Percentiles rank a stretch among this genome's conserved stretches.
Conservation (phyloP, 768 basidiomycete genomes). For the Boletus coccyginus region DNA sequence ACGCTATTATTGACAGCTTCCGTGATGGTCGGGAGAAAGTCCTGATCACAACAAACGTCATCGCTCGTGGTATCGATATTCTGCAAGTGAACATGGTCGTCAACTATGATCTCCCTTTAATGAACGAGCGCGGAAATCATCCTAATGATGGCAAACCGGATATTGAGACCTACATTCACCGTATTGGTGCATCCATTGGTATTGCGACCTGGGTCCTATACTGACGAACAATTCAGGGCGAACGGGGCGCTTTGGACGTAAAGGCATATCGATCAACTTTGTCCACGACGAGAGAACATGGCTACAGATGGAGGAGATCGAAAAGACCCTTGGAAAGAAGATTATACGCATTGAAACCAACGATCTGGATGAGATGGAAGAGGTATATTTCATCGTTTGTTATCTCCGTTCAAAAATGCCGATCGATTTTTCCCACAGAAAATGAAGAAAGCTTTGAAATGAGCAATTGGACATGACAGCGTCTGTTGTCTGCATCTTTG, state of each 20-base stretch:
- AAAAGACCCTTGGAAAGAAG: conserved; percentile 69
- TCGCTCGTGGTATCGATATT: conserved; percentile 97
- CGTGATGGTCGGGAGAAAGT: conserved; percentile 96
- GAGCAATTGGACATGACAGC: not conserved
- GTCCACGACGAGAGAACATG: conserved; percentile 89
- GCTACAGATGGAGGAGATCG: conserved; percentile 87
- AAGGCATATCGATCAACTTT: conserved; percentile 96
- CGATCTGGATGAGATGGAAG: conserved; percentile 93
- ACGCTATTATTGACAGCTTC: conserved; percentile 91
- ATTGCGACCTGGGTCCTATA: not conserved
- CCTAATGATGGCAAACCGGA: conserved; percentile 66
- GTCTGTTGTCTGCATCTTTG: not conserved
- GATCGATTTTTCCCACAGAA: conserved; percentile 39
- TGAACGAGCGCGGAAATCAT: conserved; percentile 62
- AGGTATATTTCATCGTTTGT: conserved; percentile 47
- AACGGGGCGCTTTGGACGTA: conserved; percentile 96
- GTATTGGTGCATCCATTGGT: conserved; percentile 68
- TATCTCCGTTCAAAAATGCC: not conserved
- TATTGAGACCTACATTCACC: conserved; percentile 96
- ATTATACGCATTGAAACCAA: conserved; percentile 87
- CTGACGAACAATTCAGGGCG: conserved; percentile 58
- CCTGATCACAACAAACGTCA: conserved; percentile 97
- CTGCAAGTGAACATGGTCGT: conserved; percentile 99
- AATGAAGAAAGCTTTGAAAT: conserved; percentile 83
- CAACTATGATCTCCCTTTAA: conserved; percentile 92